Evolutionary conservation across 2,329 filamentous ascomycete genomes (phyloP).

Genomic region (Penicillium glabrum): DNA sequence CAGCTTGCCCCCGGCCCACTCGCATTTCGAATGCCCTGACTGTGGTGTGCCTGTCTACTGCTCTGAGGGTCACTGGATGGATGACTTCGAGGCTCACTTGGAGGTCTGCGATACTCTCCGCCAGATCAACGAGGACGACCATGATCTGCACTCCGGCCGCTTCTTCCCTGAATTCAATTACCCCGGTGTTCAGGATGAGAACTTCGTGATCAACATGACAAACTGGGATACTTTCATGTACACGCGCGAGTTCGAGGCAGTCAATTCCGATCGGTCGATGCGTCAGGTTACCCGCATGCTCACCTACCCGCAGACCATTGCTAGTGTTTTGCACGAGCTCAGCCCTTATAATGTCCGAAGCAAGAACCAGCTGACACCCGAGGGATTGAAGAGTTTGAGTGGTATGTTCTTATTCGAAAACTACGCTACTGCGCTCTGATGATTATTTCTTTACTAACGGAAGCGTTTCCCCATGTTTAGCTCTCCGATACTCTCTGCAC

Average conservation of each 20-base stretch:
- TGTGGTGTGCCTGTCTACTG: constrained; percentile 94
- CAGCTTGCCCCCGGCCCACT: constrained; percentile 70
- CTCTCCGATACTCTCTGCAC: constrained; percentile 89
- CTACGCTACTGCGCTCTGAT: neutral
- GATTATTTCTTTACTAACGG: neutral
- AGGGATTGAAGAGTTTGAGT: constrained; percentile 90
- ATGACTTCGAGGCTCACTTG: constrained; percentile 90
- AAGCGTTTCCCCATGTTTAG: constrained; percentile 45
- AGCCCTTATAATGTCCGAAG: constrained; percentile 84
- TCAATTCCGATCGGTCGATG: constrained; percentile 88
- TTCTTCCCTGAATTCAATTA: constrained; percentile 95
- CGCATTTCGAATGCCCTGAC: constrained; percentile 92
- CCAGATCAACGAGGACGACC: constrained; percentile 97
- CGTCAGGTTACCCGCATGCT: constrained; percentile 88
- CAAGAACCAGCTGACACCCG: constrained; percentile 73
- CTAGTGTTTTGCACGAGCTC: constrained; percentile 87
- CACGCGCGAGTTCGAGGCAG: constrained; percentile 83
- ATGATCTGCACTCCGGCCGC: constrained; percentile 85
- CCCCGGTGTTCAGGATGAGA: constrained; percentile 84
- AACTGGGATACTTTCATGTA: constrained; percentile 99
- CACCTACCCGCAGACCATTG: constrained; percentile 91
- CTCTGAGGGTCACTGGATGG: constrained; percentile 91
- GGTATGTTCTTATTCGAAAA: constrained; percentile 56
- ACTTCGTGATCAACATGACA: constrained; percentile 92
- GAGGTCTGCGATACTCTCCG: constrained; percentile 87